A percentile compares a stretch with the other conserved stretches of the same genome.
Conservation (phyloP, 805 yeast genomes). For the Peterozyma toletana region DNA sequence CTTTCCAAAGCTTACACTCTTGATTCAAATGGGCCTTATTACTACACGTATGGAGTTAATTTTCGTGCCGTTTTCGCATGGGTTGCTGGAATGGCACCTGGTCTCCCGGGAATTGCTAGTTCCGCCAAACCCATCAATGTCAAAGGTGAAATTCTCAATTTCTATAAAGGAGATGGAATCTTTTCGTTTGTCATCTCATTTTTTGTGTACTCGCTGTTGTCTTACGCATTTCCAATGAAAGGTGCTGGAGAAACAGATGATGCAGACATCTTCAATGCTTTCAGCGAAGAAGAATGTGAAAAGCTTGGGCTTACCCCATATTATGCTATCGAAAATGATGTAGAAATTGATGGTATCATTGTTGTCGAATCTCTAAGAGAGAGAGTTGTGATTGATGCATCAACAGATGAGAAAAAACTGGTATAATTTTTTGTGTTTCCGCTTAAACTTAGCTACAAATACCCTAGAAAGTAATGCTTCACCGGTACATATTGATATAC, state of each 20-base stretch:
- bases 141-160: constrained; percentile 16
- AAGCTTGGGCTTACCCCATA: constrained; percentile 7
- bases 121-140: constrained; percentile 18
- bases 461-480: no score
- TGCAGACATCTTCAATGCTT: constrained; percentile 21
- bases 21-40: constrained; percentile 20
- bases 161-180: constrained; percentile 22
- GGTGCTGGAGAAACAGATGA: constrained; percentile 27
- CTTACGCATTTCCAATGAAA: constrained; percentile 25
- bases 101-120: constrained; percentile 28
- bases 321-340: no score
- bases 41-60: constrained; percentile 22
- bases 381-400: no score
- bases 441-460: no score
- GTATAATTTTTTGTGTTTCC: no score
- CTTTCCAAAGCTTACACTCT: constrained; percentile 27
- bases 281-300: constrained; percentile 22
- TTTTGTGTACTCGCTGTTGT: constrained; percentile 16
- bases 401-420: no score
- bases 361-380: no score
- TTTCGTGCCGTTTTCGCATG: constrained; percentile 21
- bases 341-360: no score
- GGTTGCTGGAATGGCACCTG: constrained; percentile 28
- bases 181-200: constrained; percentile 22
- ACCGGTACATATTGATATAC: no score